Percentiles rank a stretch among this genome's conserved stretches.
Conservation (phyloP, 1,284 basidiomycete species). For the Inonotus hispidus region DNA sequence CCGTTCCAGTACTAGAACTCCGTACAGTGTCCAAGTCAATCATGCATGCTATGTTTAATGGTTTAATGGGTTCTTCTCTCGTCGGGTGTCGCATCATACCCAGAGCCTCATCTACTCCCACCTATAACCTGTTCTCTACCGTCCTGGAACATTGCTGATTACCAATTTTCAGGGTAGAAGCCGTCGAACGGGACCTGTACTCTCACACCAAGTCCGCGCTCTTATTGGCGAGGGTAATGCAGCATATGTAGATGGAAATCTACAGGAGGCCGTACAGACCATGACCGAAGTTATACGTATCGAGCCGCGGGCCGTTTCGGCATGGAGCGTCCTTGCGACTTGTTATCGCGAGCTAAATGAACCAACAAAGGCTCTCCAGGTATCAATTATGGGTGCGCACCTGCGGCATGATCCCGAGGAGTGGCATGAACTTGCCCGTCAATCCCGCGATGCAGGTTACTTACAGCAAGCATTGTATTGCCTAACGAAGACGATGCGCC, state of each 20-base stretch:
- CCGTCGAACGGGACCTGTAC: slow-evolving; percentile 42
- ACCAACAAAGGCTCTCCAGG: slow-evolving; percentile 69
- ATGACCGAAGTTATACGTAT: slow-evolving; percentile 93
- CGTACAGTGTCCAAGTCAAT: too few species aligned
- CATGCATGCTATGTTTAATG: too few species aligned
- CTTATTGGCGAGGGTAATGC: slow-evolving; percentile 86
- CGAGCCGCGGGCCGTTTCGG: slow-evolving; percentile 78
- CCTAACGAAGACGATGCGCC: slow-evolving; percentile 76
- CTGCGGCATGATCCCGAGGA: slow-evolving; percentile 79
- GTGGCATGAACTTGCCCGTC: slow-evolving; percentile 77
- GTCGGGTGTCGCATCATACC: too few species aligned
- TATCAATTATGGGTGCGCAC: slow-evolving; percentile 89
- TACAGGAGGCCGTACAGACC: slow-evolving; percentile 66
- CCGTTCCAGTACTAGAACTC: too few species aligned
- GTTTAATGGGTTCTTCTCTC: too few species aligned
- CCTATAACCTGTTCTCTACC: too few species aligned
- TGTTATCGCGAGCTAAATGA: slow-evolving; percentile 72
- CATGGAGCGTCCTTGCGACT: slow-evolving; percentile 85
- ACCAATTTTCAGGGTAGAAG: slow-evolving; percentile 29
- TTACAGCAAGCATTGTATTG: slow-evolving; percentile 90
- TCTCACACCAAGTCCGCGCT: slow-evolving; percentile 79
- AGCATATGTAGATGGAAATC: slow-evolving; percentile 73
- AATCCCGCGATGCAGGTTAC: slow-evolving; percentile 71
- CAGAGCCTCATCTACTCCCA: too few species aligned
- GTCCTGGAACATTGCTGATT: background rate